Base-by-base conservation (phyloP, 805 yeast species). In the Dipodascopsis uninucleata region DNA sequence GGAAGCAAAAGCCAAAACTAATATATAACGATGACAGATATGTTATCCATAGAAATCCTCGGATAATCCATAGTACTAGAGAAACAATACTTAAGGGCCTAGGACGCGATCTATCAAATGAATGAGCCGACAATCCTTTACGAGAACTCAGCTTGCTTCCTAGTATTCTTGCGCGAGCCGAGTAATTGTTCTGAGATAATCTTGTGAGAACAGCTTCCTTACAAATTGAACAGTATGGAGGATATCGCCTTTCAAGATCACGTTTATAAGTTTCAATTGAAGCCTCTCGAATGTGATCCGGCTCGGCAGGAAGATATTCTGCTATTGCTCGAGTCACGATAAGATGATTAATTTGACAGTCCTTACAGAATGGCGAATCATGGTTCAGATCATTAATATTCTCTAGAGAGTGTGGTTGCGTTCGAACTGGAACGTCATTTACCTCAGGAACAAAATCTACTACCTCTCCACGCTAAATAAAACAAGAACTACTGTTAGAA, bases 181-280 rank as follows among this genome's bases (percentile, higher is more conserved):
- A 21, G 24, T 49, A 49, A 25, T 45, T 49, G 25, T 45, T 49
- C 21, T 26, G 36, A 9, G 28, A 7, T 3, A 49, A 31, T 18
- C 29, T 28, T 4, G 36, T 36, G 3, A 20, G 5, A 8, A 49
- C 51, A 10, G 14, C 25, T 9, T 14, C 23, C 9, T 12, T 20
- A 28, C 53, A 49, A 3, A 28, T 26, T 12, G 22, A 35, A 42
- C 53, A 49, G 23, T 37, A 45, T 16, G 51, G 45, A 3, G 53
- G 53, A 39, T 45, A 49, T 16, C 53, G 36, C 2, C 14, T 28
- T 28, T 49, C 53, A n/a, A 49, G 42, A 20, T 45, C 45, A 16
- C 28, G 33, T 22, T 41, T 47, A 26, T 49, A 49, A 17, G 21
- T 32, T 14, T 43, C 40, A 18, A 35, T 7, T 16, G 35, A 34